Base-by-base conservation (phyloP, 306 rosid species). In the Casuarina cunninghamiana region DNA sequence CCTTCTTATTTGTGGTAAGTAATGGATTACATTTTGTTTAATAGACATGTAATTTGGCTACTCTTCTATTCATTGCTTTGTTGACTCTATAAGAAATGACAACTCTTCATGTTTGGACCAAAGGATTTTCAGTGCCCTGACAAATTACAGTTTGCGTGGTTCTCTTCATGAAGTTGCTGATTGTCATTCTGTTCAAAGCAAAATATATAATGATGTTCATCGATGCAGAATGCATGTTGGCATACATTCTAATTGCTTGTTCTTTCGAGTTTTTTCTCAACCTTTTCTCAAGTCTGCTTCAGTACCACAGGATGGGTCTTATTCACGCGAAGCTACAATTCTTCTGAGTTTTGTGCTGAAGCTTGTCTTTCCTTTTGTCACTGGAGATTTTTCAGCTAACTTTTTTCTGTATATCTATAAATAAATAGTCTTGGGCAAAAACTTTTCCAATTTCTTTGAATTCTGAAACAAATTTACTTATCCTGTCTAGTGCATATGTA, bases 1-100 rank as follows among this genome's bases (percentile, higher is more conserved):
- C 50, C 71, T 60, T 80, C 21, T 61, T 48, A 48, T 35, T 67
- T 32, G 7, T 8, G 82, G 83, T 82, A 75, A 80, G 77, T 57
- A 67, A 72, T 61, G 5, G 39, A 21, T 71, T 67, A 35, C 51
- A 41, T 53, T 78, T 71, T 73, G 7, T 63, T 53, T 67, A 61
- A 35, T 35, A 5, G 41, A 11, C 41, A 35, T 61, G 10, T 70
- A 4, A 48, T 17, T 46, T 70, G 32, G 32, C 71, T 39, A 38
- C 5, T n/a, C 42, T 62, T 58, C 69, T 32, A 41, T 37, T 26
- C 4, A 12, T 32, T 58, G 65, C 65, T 58, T 58, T 58, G 65
- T 58, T 58, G 3, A 7, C 6, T 26, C 41, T 58, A 13, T 57
- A 58, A 58, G 38, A 58, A 19, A 58, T 21, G 65, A 58, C 39